Evolutionary conservation across 1,284 basidiomycete species (phyloP), one percentile per base, ranked within the genome.

Genomic region (Melampsora larici-populina): DNA sequence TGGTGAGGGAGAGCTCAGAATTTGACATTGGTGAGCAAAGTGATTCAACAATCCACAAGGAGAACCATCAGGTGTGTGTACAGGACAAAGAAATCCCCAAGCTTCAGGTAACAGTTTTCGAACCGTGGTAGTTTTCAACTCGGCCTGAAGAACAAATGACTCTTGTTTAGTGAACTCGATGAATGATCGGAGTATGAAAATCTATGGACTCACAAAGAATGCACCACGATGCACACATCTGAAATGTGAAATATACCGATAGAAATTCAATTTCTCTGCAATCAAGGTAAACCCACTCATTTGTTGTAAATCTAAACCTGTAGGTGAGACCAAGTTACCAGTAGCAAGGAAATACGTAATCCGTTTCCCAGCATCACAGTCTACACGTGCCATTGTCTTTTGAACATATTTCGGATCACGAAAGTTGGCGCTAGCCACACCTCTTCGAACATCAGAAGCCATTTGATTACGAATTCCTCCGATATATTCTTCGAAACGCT

Each of bases 41-140:
- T 99, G 97, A 85, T 99, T 99, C 79, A 99, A 89, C 36, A 99
- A 89, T 85, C 97, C 97, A 85, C 97, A 99, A 13, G 97, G 97
- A 31, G 94, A 89, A 81, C 97, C 97, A 87, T 99, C 97, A 36
- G 97, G 97, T 1, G 97, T 99, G 84, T 99, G 97, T 9, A 99
- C 97, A 21, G 97, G 97, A 82, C 97, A 99, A 13, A 99, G 86
- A 87, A 99, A 99, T 76, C 96, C 96, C 97, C 97, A 99, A 49
- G 97, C 93, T 86, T 99, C 97, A 17, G 97, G 97, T 26, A 99
- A 87, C 79, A 99, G 86, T 85, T 99, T 99, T 82, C 97, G 91
- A 67, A 99, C 97, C 29, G 94, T 91, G 0, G 97, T 99, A 0
- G 97, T 99, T 87, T 99, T 99, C 79, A 99, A 89, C 84, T 99